Evolutionary conservation across 2,329 filamentous ascomycete species (phyloP).

Genomic region (Rhinocladiella similis): DNA sequence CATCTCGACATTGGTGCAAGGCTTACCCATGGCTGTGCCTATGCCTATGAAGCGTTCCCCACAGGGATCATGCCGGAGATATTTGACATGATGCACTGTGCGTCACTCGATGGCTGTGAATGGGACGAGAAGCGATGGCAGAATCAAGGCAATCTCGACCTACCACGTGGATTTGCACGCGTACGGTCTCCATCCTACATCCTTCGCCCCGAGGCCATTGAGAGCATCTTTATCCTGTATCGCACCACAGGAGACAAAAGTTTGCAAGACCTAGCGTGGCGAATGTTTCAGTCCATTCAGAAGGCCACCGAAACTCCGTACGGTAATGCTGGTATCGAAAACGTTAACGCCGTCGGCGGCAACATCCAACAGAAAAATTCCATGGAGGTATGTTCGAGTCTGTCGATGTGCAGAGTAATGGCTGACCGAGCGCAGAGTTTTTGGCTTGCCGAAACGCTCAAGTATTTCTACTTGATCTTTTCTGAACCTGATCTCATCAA

Average conservation of each 20-base stretch:
- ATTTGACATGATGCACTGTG: slow-evolving; percentile 49
- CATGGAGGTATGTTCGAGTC: not conserved
- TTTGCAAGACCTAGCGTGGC: slow-evolving; percentile 48
- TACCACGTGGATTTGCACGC: slow-evolving; percentile 24
- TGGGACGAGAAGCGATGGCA: slow-evolving; percentile 49
- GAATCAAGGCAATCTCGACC: slow-evolving; percentile 17
- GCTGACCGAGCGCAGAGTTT: slow-evolving; percentile 26
- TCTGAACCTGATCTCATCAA: slow-evolving; percentile 41
- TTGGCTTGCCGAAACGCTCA: slow-evolving; percentile 46
- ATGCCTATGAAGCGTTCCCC: slow-evolving; percentile 53
- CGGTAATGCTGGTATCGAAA: slow-evolving; percentile 56
- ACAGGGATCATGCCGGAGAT: slow-evolving; percentile 60
- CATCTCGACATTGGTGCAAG: slow-evolving; percentile 52
- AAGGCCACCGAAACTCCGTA: slow-evolving; percentile 43
- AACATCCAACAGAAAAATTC: not conserved
- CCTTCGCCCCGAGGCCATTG: slow-evolving; percentile 62
- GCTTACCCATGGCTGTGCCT: slow-evolving; percentile 57
- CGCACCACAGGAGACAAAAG: slow-evolving; percentile 57
- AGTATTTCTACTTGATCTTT: slow-evolving; percentile 47
- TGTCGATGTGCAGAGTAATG: not conserved
- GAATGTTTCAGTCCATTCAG: slow-evolving; percentile 50
- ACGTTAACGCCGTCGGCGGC: not conserved
- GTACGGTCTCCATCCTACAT: slow-evolving; percentile 39
- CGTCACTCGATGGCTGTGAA: slow-evolving; percentile 39
- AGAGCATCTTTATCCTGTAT: slow-evolving; percentile 61